Conservation (phyloP, 345 rosid species). For the Balakata baccata region DNA sequence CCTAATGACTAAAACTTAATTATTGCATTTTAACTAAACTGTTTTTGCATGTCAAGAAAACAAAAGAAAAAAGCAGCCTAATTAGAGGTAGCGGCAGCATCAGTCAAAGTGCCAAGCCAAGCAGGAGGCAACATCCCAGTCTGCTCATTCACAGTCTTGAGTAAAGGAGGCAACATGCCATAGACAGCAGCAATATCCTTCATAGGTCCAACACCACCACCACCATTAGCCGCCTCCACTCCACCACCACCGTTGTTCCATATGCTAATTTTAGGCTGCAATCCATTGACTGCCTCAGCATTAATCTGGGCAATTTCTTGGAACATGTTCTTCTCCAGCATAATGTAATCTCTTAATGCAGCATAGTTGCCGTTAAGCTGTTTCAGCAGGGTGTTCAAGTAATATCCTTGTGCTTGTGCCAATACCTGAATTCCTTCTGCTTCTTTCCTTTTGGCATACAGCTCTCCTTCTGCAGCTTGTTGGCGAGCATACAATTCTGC, state of each 20-base stretch:
- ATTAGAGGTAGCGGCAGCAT: background rate
- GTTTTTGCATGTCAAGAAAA: background rate
- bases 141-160: conserved; percentile 21
- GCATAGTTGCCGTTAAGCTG: conserved; percentile 15
- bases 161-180: conserved; percentile 21
- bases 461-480: conserved; percentile 21
- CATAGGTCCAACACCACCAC: background rate
- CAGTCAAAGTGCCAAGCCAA: conserved; percentile 20
- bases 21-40: no score
- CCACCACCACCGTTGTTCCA: conserved; percentile 15
- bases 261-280: conserved; percentile 22
- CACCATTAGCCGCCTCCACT: background rate
- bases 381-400: conserved; percentile 17
- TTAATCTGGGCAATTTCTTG: conserved; percentile 19
- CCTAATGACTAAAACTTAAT: no score
- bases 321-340: conserved; percentile 19
- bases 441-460: conserved; percentile 18
- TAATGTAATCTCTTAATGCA: conserved; percentile 16
- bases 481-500: conserved; percentile 15
- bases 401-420: conserved; percentile 24
- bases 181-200: conserved; percentile 21
- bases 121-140: conserved; percentile 25
- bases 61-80: background rate
- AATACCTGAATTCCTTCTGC: conserved; percentile 17
- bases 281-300: conserved; percentile 18